Percentiles rank a stretch among this genome's conserved stretches.
These are phyloP conservation scores for Aspergillus quadrilineatus DNA, from an alignment of 2,329 filamentous ascomycete genomes.

Conservation along the genomic window DNA sequence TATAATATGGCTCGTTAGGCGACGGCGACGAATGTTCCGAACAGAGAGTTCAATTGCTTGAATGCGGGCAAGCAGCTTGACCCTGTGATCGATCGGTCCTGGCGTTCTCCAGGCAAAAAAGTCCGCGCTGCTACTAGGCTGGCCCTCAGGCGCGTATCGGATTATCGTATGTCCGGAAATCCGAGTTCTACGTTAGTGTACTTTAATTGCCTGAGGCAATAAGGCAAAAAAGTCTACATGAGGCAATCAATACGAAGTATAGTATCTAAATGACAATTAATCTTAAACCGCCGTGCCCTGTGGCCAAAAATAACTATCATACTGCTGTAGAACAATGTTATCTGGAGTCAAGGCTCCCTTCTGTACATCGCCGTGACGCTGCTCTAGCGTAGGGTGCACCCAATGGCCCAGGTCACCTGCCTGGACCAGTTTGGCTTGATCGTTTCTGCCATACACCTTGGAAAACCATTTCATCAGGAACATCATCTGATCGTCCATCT, in stretches of 20 bases:
- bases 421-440: neutral
- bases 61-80: conserved; percentile 21
- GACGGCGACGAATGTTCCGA: conserved; percentile 5
- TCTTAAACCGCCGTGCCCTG: too few relatives aligned
- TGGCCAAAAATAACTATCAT: too few relatives aligned
- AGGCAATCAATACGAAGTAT: conserved; percentile 10
- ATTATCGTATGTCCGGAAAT: conserved; percentile 15
- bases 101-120: conserved; percentile 24
- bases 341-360: too few relatives aligned
- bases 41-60: conserved; percentile 18
- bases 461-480: neutral
- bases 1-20: conserved; percentile 7
- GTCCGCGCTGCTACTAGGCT: conserved; percentile 20
- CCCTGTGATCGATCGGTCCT: conserved; percentile 25
- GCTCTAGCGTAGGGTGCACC: neutral
- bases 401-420: neutral
- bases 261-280: neutral
- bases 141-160: conserved; percentile 24
- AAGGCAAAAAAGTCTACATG: neutral
- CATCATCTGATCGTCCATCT: neutral
- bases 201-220: neutral
- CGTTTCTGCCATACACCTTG: neutral
- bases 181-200: neutral
- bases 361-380: too few relatives aligned
- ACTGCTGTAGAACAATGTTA: too few relatives aligned